These are phyloP conservation scores for Yueomyces sinensis DNA, from an alignment of 805 yeast genomes.

Conservation along the genomic window DNA sequence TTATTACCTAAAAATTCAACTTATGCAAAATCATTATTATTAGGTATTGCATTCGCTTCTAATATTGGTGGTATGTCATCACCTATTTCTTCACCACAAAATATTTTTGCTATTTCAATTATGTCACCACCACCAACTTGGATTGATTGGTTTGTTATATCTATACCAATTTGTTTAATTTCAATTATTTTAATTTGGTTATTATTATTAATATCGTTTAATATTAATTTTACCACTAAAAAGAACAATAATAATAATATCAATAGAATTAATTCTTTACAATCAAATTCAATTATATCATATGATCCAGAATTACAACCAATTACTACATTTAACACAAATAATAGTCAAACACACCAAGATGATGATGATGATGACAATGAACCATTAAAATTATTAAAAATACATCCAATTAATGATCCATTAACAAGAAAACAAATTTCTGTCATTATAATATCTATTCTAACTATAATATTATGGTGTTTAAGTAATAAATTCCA, in stretches of 20 bases:
- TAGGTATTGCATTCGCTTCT: slow-evolving; percentile 88
- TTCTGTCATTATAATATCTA: slow-evolving; percentile 56
- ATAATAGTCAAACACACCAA: neutral
- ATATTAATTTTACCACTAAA: slow-evolving; percentile 30
- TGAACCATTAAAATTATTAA: slow-evolving; percentile 29
- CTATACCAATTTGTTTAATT: slow-evolving; percentile 64
- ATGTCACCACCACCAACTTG: slow-evolving; percentile 80
- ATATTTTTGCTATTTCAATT: slow-evolving; percentile 75
- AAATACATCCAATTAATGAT: slow-evolving; percentile 42
- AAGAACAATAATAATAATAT: too few relatives aligned
- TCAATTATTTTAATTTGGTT: slow-evolving; percentile 61
- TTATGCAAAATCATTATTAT: slow-evolving; percentile 69
- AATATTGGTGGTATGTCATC: slow-evolving; percentile 96
- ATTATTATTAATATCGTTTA: slow-evolving; percentile 53
- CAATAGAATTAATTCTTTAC: neutral
- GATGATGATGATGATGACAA: neutral
- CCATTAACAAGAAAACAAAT: slow-evolving; percentile 60
- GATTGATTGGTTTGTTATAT: slow-evolving; percentile 87
- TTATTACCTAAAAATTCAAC: slow-evolving; percentile 68
- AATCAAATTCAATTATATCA: neutral
- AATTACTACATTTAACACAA: too few relatives aligned
- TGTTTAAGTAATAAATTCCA: slow-evolving; percentile 71
- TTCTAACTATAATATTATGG: slow-evolving; percentile 74
- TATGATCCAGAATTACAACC: neutral
- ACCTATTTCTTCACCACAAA: slow-evolving; percentile 95